phyloP scores from a whole-genome alignment of 306 rosid species.

The Neltuma alba region DNA sequence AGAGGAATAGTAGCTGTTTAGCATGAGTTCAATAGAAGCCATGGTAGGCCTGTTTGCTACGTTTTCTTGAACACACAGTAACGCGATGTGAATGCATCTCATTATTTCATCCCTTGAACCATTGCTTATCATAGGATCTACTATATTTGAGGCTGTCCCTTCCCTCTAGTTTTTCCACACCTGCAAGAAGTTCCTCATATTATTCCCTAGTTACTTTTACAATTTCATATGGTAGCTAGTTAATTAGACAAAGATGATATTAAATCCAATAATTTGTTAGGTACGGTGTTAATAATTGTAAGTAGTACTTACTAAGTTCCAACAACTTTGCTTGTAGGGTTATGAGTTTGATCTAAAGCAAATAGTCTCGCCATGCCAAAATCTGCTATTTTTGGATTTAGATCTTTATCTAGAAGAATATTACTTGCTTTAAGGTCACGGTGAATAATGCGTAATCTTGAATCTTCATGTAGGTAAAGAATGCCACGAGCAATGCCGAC shows the following conservation, averaged over 20 bases:
- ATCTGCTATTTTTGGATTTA: conserved; percentile 51
- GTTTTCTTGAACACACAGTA: neutral
- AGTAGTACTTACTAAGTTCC: conserved; percentile 51
- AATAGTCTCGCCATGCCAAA: conserved; percentile 57
- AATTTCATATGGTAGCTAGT: too few species aligned
- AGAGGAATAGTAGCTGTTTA: neutral
- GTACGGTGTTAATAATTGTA: neutral
- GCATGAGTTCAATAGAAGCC: neutral
- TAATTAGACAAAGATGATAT: neutral
- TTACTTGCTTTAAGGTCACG: conserved; percentile 51
- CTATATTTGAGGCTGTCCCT: neutral
- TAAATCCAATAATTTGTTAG: neutral
- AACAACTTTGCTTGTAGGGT: conserved; percentile 38
- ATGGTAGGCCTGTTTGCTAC: neutral
- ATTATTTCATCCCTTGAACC: conserved; percentile 1
- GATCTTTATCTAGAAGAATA: conserved; percentile 43
- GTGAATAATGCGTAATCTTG: conserved; percentile 39
- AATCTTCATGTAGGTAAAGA: conserved; percentile 58
- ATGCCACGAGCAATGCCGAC: conserved; percentile 46
- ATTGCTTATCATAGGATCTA: neutral
- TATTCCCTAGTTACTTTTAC: too few species aligned
- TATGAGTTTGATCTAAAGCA: conserved; percentile 37
- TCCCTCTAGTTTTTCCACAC: neutral
- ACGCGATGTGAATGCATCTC: neutral
- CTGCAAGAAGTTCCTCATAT: neutral